phyloP scores from a whole-genome alignment of 768 basidiomycete species.

The Auriscalpium microsporum region DNA sequence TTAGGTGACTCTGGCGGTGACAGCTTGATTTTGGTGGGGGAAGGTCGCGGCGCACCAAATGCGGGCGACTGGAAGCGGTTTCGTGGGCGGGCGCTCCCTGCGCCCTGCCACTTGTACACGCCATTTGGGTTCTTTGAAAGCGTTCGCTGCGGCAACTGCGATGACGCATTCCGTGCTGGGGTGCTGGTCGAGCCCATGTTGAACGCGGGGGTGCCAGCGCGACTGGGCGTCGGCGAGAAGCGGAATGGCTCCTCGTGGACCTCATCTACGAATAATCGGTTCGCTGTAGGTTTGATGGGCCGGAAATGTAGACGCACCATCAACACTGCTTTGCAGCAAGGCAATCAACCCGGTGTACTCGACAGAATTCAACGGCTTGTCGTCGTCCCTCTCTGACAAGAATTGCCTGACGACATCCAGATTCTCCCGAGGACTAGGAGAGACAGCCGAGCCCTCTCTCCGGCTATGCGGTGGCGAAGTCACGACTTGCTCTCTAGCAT shows the following conservation, averaged over 20 bases:
- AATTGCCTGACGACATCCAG: slow-evolving; percentile 42
- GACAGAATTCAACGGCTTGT: slow-evolving; percentile 39
- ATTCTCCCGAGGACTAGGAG: slow-evolving; percentile 22
- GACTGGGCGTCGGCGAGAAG: slow-evolving; percentile 43
- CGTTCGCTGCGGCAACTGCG: slow-evolving; percentile 39
- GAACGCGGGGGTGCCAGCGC: slow-evolving; percentile 28
- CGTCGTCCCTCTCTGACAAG: slow-evolving; percentile 35
- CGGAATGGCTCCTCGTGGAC: slow-evolving; percentile 46
- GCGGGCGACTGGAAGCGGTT: slow-evolving; percentile 71
- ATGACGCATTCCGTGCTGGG: slow-evolving; percentile 18
- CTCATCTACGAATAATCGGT: slow-evolving; percentile 12
- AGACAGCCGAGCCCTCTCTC: too few relatives aligned
- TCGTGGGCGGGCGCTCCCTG: slow-evolving; percentile 57
- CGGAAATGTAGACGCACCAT: slow-evolving; percentile 26
- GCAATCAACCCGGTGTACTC: slow-evolving; percentile 50
- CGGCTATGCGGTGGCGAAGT: too few relatives aligned
- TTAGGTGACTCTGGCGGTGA: slow-evolving; percentile 30
- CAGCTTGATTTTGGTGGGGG: slow-evolving; percentile 36
- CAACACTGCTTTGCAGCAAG: slow-evolving; percentile 43
- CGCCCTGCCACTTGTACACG: slow-evolving; percentile 65
- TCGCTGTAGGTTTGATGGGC: slow-evolving; percentile 2
- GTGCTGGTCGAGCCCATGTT: slow-evolving; percentile 15
- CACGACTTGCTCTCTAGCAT: too few relatives aligned
- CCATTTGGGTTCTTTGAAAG: slow-evolving; percentile 71
- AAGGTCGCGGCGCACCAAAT: slow-evolving; percentile 45